Conservation (phyloP, 2,329 filamentous ascomycete species). For the Hymenoscyphus fraxineus region DNA sequence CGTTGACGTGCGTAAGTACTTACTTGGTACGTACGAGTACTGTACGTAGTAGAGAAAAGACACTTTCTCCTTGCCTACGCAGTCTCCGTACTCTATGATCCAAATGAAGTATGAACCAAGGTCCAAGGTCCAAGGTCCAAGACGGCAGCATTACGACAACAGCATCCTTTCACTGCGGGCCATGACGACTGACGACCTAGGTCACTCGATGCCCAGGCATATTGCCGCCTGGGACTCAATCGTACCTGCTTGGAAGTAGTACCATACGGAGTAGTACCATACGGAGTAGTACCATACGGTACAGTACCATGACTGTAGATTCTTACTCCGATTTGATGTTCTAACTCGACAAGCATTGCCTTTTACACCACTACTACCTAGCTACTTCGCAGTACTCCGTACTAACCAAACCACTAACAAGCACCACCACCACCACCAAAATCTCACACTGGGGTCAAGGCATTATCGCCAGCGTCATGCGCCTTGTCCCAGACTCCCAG, state of each 20-base stretch:
- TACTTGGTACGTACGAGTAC: too few species aligned
- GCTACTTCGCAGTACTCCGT: too few species aligned
- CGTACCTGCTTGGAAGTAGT: not conserved
- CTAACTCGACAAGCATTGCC: slow-evolving; percentile 23
- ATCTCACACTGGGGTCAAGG: not conserved
- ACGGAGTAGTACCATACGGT: not conserved
- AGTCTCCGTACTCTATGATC: too few species aligned
- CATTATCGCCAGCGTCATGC: not conserved
- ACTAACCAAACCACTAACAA: not conserved
- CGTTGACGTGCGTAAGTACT: not conserved
- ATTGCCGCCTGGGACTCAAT: not conserved
- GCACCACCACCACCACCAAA: not conserved
- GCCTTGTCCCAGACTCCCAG: not conserved
- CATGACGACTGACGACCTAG: not conserved
- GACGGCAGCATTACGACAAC: not conserved
- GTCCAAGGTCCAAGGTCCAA: not conserved
- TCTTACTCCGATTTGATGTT: slow-evolving; percentile 7
- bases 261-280: not conserved
- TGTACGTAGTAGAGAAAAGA: not conserved
- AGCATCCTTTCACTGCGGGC: not conserved
- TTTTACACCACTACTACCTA: slow-evolving; percentile 21
- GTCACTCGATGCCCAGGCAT: not conserved
- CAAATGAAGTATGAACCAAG: too few species aligned
- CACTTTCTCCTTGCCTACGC: not conserved
- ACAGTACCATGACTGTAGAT: not conserved